phyloP scores from a whole-genome alignment of 306 rosid genomes.

The Fragaria vesca region DNA sequence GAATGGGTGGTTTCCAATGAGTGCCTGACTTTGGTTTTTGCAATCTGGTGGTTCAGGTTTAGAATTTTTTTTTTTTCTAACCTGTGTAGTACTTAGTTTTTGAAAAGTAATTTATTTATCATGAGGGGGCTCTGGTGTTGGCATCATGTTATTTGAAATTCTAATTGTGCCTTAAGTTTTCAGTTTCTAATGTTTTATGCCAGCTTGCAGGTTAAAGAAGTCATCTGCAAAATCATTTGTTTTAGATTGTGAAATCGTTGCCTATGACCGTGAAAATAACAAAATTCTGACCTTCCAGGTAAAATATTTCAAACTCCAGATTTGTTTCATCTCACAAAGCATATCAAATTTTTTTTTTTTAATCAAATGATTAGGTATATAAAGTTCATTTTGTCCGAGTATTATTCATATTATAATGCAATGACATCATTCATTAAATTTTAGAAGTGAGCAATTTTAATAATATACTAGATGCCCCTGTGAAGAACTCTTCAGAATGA shows the following conservation, averaged over 20 bases:
- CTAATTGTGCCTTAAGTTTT: conserved; percentile 3
- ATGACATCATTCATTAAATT: neutral
- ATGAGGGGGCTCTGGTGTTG: neutral
- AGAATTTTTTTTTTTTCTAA: neutral
- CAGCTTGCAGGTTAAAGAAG: conserved; percentile 74
- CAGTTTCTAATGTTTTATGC: conserved; percentile 34
- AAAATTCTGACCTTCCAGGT: conserved; percentile 89
- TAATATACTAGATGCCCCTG: neutral
- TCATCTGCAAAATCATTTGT: conserved; percentile 71
- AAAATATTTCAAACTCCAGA: conserved; percentile 15
- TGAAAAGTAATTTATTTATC: neutral
- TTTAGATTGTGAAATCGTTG: conserved; percentile 94
- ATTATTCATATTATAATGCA: neutral
- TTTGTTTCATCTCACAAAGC: neutral
- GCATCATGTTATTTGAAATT: neutral
- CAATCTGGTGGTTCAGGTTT: no score
- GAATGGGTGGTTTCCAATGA: neutral
- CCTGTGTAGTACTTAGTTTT: neutral
- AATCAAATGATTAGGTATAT: neutral
- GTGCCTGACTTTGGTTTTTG: neutral
- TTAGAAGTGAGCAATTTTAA: neutral
- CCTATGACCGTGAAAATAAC: conserved; percentile 63
- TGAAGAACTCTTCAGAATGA: neutral
- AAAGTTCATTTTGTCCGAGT: neutral
- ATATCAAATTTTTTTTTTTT: neutral